Evolutionary conservation across 148 eudicot genomes (phyloP), one percentile per base, ranked within the genome.

Genomic region (Suaeda aralocaspica): DNA sequence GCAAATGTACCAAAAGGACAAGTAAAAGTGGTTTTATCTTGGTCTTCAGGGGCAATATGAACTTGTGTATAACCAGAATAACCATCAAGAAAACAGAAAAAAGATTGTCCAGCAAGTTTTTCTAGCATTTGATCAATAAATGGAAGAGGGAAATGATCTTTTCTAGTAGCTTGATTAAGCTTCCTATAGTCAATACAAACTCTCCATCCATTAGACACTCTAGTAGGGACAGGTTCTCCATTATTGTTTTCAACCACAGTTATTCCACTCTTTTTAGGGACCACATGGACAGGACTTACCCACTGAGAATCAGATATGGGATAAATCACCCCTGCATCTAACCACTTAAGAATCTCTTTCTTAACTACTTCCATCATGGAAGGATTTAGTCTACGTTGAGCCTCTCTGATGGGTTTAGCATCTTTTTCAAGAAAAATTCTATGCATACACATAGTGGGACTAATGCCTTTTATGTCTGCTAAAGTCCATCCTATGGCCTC

Each of bases 101-200:
- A 34, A 7, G 66, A 39, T 3, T 36, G n/a, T 1, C 45, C 33
- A 15, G 46, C 66, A 2, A 61, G 25, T 3, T 11, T 16, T 61
- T 61, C 66, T 34, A 61, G 34, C 66, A 61, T 61, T 61, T 61
- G 66, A 18, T 61, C 66, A 33, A 61, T 33, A 61, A 61, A 61
- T 9, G 66, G 45, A 0, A 61, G 24, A 4, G 66, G 45, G 16
- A 61, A 31, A 18, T 61, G 45, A 22, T 61, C 66, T 34, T 61
- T 61, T n/a, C n/a, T 19, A 14, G 24, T 61, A 2, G 22, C 66
- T 4, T 8, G 25, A 18, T 61, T 61, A 0, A 61, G 14, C 45
- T 12, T 61, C 2, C 46, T 2, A 15, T 61, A 61, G 18, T 61
- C 44, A 19, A 31, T 61, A 13, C 66, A 34, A 3, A 61, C 66